Evolutionary conservation across 2,329 filamentous ascomycete genomes (phyloP), one percentile per base, ranked within the genome.

Genomic region (Cucurbitaria berberidis): DNA sequence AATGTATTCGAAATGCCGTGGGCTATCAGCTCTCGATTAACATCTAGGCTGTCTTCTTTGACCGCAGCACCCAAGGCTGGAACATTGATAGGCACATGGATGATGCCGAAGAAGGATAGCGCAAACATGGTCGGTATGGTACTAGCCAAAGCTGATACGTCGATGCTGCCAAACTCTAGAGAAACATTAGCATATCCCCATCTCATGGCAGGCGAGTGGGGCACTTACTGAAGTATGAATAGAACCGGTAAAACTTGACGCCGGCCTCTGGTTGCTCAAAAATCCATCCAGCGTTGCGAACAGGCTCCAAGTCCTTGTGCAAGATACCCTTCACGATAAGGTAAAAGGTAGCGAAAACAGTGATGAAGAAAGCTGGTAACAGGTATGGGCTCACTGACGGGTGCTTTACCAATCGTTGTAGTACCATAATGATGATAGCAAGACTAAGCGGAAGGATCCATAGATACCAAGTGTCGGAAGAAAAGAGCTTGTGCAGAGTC

Each of bases 71-170:
- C 95, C 53, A 99, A 79, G 2, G 95, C 95, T 2, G 95, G 95
- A 4, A 99, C 93, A 67, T 99, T 99, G 77, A 99, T 99, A 0
- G 95, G 95, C 2, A 99, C 95, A 72, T 99, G 95, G 2, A 99
- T 84, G 50, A 99, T 89, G 46, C 95, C 95, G 67, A 99, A 99
- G 79, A 99, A 99, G 0, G 95, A 98, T 55, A 99, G 79, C 0
- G 95, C 95, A 66, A 99, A 87, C 90, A 99, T 98, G 26, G 95
- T 93, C 0, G 95, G 95, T 26, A 97, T 83, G 1, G 89, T 93
- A 67, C 92, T 87, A n/a, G 82, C 78, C 43, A 99, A 83, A 2
- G 93, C 95, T 39, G 83, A 82, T 89, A 91, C 96, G 63, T 93
- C 85, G 3, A 98, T 89, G 21, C 88, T 81, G 43, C 87, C 81